Base-by-base conservation (phyloP, 2,329 filamentous ascomycete species). In the Macrophomina phaseolina region DNA sequence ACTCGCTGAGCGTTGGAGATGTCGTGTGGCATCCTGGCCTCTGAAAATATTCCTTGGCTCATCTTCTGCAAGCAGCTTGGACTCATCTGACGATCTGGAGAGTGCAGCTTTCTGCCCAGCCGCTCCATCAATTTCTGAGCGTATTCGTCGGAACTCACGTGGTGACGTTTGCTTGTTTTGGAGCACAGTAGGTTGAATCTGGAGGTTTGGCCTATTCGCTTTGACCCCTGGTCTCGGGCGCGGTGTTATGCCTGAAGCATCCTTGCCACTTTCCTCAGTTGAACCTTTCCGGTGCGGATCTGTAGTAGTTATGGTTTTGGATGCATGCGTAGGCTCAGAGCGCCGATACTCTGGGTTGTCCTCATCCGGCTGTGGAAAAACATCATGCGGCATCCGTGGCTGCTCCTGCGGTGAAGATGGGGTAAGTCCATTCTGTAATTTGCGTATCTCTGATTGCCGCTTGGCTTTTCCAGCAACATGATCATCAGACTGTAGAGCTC, bases 241-340 rank as follows among this genome's bases (percentile, higher is more conserved):
- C 5, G 18, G n/a, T 23, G 14, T 14, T 4, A 30, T 32, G 7
- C 32, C 32, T 48, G 23, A 14, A 16, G 4, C n/a, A 9, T 67
- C 36, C 53, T 75, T 71, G 71, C 77, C 71, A 34, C 75, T 48
- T 3, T 74, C 71, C 68, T 74, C 71, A 4, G 74, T 61, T 5
- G 72, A 18, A 52, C 74, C 72, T 66, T 73, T 73, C 42, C 76
- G 73, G 42, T 76, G 71, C 36, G 42, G 11, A 6, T 23, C 36
- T 32, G 18, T 16, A 14, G 8, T 9, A n/a, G 38, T 30, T n/a
- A 30, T 38, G 16, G 11, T 1, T 4, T 32, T 30, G 8, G 48
- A 9, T 23, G 30, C n/a, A n/a, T n/a, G 7, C 2, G 34, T 5
- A 5, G 14, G 3, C 52, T 51, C 9, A 51, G 5, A 38, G 4